These are phyloP conservation scores for Leccinum barrowsii DNA, from an alignment of 768 basidiomycete genomes.

Conservation along the genomic window DNA sequence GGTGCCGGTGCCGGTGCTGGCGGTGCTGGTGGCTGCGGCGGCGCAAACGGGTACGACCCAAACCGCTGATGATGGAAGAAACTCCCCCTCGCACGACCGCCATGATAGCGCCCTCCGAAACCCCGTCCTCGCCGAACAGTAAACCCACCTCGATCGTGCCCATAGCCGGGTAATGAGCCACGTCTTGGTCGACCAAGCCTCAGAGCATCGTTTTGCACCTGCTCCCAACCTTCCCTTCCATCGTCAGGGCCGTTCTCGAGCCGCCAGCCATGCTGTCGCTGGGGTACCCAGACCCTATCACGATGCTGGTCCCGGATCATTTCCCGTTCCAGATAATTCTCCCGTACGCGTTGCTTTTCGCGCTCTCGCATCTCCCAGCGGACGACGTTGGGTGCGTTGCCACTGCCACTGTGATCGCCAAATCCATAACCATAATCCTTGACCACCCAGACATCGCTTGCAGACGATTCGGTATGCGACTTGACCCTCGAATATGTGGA, in stretches of 20 bases:
- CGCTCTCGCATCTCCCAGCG: slow-evolving; percentile 31
- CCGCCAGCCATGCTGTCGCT: slow-evolving; percentile 19
- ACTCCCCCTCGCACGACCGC: slow-evolving; percentile 33
- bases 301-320: slow-evolving; percentile 10
- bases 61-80: slow-evolving; percentile 33
- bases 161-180: slow-evolving; percentile 32
- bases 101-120: slow-evolving; percentile 37
- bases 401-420: slow-evolving; percentile 41
- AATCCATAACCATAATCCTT: slow-evolving; percentile 66
- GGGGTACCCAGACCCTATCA: slow-evolving; percentile 18
- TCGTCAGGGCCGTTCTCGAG: slow-evolving; percentile 27
- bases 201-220: slow-evolving; percentile 10
- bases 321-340: slow-evolving; percentile 14
- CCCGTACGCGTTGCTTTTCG: slow-evolving; percentile 18
- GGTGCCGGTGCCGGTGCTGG: not conserved
- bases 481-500: slow-evolving; percentile 5
- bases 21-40: slow-evolving; percentile 10
- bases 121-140: slow-evolving; percentile 34
- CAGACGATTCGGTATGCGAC: slow-evolving; percentile 14
- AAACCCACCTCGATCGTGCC: slow-evolving; percentile 33
- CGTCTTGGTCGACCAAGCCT: slow-evolving; percentile 30
- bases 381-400: slow-evolving; percentile 29
- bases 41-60: slow-evolving; percentile 31
- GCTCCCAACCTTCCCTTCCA: slow-evolving; percentile 19
- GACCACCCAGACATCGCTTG: slow-evolving; percentile 48